phyloP scores from a whole-genome alignment of 768 basidiomycete genomes.

The Guyanaporus albipodus region DNA sequence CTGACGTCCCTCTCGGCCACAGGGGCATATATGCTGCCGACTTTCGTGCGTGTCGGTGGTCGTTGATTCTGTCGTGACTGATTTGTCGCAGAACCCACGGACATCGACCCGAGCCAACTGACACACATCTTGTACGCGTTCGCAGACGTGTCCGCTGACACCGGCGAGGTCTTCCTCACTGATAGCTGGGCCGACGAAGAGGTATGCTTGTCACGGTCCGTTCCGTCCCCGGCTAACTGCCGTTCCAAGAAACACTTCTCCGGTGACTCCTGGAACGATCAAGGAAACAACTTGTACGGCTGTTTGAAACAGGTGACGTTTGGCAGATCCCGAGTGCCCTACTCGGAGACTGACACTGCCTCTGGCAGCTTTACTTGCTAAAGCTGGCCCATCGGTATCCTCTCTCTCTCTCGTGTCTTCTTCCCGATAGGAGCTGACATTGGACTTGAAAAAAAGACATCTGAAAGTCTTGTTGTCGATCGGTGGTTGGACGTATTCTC shows the following conservation, averaged over 20 bases:
- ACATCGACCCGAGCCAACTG: slow-evolving; percentile 54
- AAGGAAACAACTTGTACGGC: slow-evolving; percentile 77
- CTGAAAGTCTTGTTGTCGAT: slow-evolving; percentile 51
- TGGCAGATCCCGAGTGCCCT: not conserved
- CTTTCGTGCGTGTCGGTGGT: slow-evolving; percentile 44
- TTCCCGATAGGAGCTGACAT: not conserved
- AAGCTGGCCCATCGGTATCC: slow-evolving; percentile 52
- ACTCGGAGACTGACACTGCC: not conserved
- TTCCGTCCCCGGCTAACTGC: slow-evolving; percentile 10
- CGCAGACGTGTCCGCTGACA: slow-evolving; percentile 61
- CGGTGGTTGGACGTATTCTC: slow-evolving; percentile 70
- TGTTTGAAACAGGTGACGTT: slow-evolving; percentile 69
- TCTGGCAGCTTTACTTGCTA: slow-evolving; percentile 45
- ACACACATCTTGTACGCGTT: slow-evolving; percentile 82
- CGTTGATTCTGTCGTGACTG: not conserved
- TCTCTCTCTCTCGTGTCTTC: not conserved
- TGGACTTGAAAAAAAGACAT: slow-evolving; percentile 31
- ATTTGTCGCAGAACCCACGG: slow-evolving; percentile 51
- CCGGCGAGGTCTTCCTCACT: slow-evolving; percentile 61
- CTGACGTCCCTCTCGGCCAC: slow-evolving; percentile 1
- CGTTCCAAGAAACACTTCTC: slow-evolving; percentile 60
- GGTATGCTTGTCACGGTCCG: slow-evolving; percentile 29
- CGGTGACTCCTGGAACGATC: slow-evolving; percentile 68
- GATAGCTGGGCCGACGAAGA: slow-evolving; percentile 74
- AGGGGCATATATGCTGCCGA: slow-evolving; percentile 62